Evolutionary conservation across 495 filamentous ascomycete species (phyloP), one percentile per base, ranked within the genome.

Genomic region (Elasticomyces elasticus): DNA sequence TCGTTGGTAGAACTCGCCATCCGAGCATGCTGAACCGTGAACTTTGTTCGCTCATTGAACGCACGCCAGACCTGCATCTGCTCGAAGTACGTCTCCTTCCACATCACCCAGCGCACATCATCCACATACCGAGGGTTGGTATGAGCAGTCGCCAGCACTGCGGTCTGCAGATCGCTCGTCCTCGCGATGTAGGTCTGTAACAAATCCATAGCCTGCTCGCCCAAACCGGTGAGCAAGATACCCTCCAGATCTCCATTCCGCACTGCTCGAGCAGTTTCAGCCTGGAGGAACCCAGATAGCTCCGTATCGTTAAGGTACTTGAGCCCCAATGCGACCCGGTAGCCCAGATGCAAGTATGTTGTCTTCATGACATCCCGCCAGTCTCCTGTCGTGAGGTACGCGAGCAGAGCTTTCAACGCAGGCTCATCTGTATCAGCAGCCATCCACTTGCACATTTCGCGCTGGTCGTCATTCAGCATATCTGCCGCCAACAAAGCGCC

Each of bases 331-430:
- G 84, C 87, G 33, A 94, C 76, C 12, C 94, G 87, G 58, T 95
- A 87, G 38, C 79, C 79, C 13, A 97, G 76, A 0, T 92, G 88
- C 0, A 98, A 76, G 27, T 88, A 87, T 3, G 75, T 73, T 65
- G 96, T 89, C 47, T 86, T 77, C 51, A 87, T 79, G 20, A 97
- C 87, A 11, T 79, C 79, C 25, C 79, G 72, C 92, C 92, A 97
- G 65, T 94, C 79, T 7, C 88, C 88, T 22, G 85, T 89, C 46
- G 86, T 83, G 47, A 96, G 88, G 49, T 89, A 82, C n/a, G 87
- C 83, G n/a, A 95, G 85, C 50, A 98, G 84, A 0, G 90, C 89
- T 47, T 89, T 82, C 10, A 92, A 78, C 63, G 95, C 96, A 0
- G 89, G 87, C 60, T 98, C 92, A 0, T 76, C 75, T 12, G 84